phyloP scores from a whole-genome alignment of 257 asterid genomes.

The Parsonsia alboflavescens region DNA sequence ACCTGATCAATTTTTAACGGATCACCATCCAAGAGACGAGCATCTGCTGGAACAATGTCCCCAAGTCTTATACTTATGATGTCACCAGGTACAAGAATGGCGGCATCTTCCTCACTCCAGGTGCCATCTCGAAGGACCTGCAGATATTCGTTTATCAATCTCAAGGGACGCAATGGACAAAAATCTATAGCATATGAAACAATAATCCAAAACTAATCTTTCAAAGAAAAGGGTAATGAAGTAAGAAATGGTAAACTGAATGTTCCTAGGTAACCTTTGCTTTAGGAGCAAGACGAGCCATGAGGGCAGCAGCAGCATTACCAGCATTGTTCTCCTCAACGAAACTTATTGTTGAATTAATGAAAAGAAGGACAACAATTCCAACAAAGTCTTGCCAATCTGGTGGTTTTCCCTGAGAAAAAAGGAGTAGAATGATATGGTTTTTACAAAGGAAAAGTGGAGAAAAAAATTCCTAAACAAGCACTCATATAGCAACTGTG shows the following conservation, averaged over 20 bases:
- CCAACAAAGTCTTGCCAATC: constrained; percentile 18
- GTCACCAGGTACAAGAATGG: constrained; percentile 78
- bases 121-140: constrained; percentile 65
- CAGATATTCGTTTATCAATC: not conserved
- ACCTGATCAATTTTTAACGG: constrained; percentile 76
- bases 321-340: constrained; percentile 17
- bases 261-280: constrained; percentile 7
- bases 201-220: not conserved
- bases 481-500: no score
- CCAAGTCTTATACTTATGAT: constrained; percentile 72
- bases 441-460: no score
- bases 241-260: not conserved
- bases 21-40: constrained; percentile 80
- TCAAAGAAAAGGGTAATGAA: not conserved
- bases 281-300: constrained; percentile 18
- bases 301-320: constrained; percentile 17
- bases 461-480: no score
- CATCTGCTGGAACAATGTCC: constrained; percentile 77
- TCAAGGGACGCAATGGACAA: no score
- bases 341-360: constrained; percentile 13
- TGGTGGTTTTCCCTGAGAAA: constrained; percentile 14
- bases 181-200: not conserved
- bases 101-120: constrained; percentile 81
- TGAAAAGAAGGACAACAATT: constrained; percentile 3
- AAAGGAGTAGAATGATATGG: not conserved